Percentiles rank a stretch among this genome's conserved stretches.
These are phyloP conservation scores for Ustilago loliicola DNA, from an alignment of 1,284 basidiomycete species.

Conservation along the genomic window DNA sequence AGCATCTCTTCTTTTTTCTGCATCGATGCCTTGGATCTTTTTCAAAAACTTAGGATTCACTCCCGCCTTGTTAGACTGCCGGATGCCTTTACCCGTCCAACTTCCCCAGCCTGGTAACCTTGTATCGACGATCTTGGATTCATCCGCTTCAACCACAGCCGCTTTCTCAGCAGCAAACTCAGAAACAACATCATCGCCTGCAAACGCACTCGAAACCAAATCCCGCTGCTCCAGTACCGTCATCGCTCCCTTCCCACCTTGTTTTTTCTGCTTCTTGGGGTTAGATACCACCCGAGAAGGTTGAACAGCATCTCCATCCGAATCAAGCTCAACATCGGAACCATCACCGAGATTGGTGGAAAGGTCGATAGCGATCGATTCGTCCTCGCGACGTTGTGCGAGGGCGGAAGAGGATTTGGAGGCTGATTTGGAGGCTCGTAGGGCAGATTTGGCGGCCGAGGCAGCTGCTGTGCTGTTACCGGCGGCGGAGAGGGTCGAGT, in stretches of 20 bases:
- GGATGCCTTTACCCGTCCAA: conserved; percentile 86
- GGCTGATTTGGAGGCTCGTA: conserved; percentile 43
- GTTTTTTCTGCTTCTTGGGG: background rate
- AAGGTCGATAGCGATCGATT: conserved; percentile 30
- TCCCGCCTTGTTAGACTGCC: conserved; percentile 45
- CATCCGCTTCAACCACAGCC: conserved; percentile 83
- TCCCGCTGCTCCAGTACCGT: conserved; percentile 78
- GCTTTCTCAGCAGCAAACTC: conserved; percentile 88
- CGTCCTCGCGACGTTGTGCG: conserved; percentile 21
- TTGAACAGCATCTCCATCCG: conserved; percentile 24
- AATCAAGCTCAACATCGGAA: conserved; percentile 9
- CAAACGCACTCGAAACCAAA: conserved; percentile 92
- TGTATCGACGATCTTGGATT: conserved; percentile 84
- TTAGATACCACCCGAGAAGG: background rate
- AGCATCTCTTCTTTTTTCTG: conserved; percentile 83
- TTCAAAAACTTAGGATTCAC: conserved; percentile 30
- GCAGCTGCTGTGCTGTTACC: conserved; percentile 22
- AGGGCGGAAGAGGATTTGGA: conserved; percentile 47
- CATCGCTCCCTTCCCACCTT: background rate
- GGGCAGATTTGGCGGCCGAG: conserved; percentile 41
- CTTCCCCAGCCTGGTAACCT: conserved; percentile 91
- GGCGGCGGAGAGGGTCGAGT: conserved; percentile 7
- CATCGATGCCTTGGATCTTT: conserved; percentile 77
- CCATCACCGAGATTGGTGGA: conserved; percentile 1
- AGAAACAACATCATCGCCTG: conserved; percentile 92